Evolutionary conservation across 106 monocot genomes (phyloP).

Genomic region (Iris macrosiphon): DNA sequence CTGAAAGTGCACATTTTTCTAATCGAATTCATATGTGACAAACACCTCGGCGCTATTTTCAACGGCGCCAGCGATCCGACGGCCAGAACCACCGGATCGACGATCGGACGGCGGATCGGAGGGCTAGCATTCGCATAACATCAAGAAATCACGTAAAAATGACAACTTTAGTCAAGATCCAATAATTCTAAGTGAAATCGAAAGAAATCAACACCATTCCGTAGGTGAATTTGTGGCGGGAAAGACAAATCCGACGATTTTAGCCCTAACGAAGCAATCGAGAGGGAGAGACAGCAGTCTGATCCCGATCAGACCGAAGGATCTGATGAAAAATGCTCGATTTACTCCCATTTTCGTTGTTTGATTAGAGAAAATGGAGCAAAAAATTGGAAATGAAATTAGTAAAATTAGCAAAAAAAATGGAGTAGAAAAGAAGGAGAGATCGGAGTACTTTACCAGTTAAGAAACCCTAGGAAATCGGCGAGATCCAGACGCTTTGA

Average conservation of each 20-base stretch:
- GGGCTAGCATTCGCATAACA: neutral
- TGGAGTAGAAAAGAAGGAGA: too few relatives aligned
- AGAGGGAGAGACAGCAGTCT: constrained; percentile 11
- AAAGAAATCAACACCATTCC: constrained; percentile 5
- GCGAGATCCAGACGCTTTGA: too few relatives aligned
- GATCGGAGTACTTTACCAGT: too few relatives aligned
- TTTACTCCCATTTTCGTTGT: constrained; percentile 12
- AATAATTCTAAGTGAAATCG: neutral
- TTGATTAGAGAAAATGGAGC: too few relatives aligned
- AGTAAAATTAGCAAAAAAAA: too few relatives aligned
- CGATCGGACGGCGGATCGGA: neutral
- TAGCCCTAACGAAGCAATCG: constrained; percentile 10
- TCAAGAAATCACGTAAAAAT: too few relatives aligned
- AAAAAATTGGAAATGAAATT: too few relatives aligned
- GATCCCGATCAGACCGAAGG: neutral
- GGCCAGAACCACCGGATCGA: neutral
- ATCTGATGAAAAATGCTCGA: neutral
- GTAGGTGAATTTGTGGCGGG: neutral
- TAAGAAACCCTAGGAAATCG: too few relatives aligned
- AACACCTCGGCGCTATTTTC: neutral
- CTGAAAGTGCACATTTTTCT: too few relatives aligned
- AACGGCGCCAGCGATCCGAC: neutral
- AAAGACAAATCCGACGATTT: neutral
- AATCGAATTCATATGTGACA: too few relatives aligned
- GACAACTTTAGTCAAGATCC: neutral